Evolutionary conservation across 306 rosid species (phyloP), one percentile per base, ranked within the genome.

Genomic region (Quercus rubra): DNA sequence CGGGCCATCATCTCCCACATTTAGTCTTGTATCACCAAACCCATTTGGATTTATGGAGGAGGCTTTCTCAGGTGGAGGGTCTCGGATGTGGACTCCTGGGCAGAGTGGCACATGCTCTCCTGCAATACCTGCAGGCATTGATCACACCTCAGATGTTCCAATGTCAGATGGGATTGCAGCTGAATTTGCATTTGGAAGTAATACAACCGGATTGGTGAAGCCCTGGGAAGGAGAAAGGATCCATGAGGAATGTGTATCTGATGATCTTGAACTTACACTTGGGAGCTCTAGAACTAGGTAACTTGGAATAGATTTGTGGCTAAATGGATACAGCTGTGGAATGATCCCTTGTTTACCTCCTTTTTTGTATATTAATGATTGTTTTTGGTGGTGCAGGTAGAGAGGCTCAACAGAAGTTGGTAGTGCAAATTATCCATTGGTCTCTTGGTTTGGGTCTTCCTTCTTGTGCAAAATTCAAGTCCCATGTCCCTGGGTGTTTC

Each of bases 151-250:
- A 12, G 92, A 89, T 74, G 85, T 89, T 64, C 87, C 88, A n/a
- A 89, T 89, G 92, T 75, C 83, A 1, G 92, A 89, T 78, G 88
- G 83, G n/a, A 86, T 82, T 58, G 90, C 88, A 3, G 85, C 90
- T 0, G 92, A 89, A 70, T 89, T 89, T 75, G 92, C 92, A 28
- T 89, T 89, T 71, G 89, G 90, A 14, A 74, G 88, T 73, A 84
- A 85, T 68, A 49, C 88, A 10, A 35, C 81, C 3, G 90, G 92
- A 46, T 75, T 89, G 58, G 92, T 89, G 55, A 89, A 89, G 70
- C 90, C 92, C 28, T 89, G 92, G 92, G 92, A 89, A 81, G 92
- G 92, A 80, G 92, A 89, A 82, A 82, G 87, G 67, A 89, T 89
- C 31, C 86, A 82, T n/a, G 92, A 89, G 87, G 92, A 86, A 81